Conservation (phyloP, 2,329 filamentous ascomycete species). For the Cladosporium oxysporum region DNA sequence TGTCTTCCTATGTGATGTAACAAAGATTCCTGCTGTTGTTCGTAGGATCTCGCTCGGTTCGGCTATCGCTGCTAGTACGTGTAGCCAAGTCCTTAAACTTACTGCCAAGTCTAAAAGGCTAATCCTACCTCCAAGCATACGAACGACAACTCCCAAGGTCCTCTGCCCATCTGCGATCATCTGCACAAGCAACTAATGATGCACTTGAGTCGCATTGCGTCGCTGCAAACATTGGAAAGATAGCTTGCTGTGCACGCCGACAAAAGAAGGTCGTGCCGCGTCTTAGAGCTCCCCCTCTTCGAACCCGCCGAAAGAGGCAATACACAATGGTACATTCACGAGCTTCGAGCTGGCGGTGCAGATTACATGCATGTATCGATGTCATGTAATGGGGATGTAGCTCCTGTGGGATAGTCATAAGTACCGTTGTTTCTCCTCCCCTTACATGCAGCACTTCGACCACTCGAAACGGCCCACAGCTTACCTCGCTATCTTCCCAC, state of each 20-base stretch:
- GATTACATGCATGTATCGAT: background rate
- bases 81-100: conserved; percentile 9
- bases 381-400: background rate
- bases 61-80: background rate
- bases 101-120: background rate
- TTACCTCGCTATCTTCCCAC: background rate
- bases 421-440: background rate
- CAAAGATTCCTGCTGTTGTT: background rate
- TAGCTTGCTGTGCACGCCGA: background rate
- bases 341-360: background rate
- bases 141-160: background rate
- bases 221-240: background rate
- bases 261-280: background rate
- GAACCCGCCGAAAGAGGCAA: background rate
- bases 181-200: background rate
- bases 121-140: background rate
- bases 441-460: background rate
- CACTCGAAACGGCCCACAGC: background rate
- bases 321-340: background rate
- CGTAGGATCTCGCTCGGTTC: background rate
- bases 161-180: background rate
- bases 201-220: background rate
- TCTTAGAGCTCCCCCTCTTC: background rate
- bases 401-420: background rate
- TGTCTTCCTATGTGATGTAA: background rate